These are phyloP conservation scores for Pouteria glomerata DNA, from an alignment of 148 eudicot genomes.

Conservation along the genomic window DNA sequence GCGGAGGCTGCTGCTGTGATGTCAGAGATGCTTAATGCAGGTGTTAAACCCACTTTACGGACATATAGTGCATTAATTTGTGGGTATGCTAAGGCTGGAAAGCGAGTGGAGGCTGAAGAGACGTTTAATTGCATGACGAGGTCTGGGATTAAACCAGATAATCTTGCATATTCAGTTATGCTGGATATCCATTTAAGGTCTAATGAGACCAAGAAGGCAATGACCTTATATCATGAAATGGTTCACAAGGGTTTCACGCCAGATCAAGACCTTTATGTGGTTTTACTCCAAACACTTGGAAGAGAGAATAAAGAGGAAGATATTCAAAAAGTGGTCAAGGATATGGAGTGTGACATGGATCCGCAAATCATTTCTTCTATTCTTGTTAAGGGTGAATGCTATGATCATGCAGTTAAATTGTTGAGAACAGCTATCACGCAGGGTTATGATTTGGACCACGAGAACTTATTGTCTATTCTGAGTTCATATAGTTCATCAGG, in stretches of 20 bases:
- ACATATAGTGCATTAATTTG: slow-evolving; percentile 94
- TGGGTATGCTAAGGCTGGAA: slow-evolving; percentile 92
- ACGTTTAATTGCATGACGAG: slow-evolving; percentile 71
- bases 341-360: slow-evolving; percentile 61
- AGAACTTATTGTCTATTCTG: slow-evolving; percentile 58
- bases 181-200: slow-evolving; percentile 71
- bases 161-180: slow-evolving; percentile 86
- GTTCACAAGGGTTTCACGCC: slow-evolving; percentile 58
- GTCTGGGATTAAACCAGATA: slow-evolving; percentile 82
- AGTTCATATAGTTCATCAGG: slow-evolving; percentile 76
- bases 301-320: slow-evolving; percentile 48
- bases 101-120: slow-evolving; percentile 63
- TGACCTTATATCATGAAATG: slow-evolving; percentile 67
- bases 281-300: slow-evolving; percentile 52
- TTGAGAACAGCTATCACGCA: slow-evolving; percentile 47
- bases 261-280: slow-evolving; percentile 50
- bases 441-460: slow-evolving; percentile 59
- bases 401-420: slow-evolving; percentile 56
- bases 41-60: slow-evolving; percentile 74
- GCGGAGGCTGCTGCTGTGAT: slow-evolving; percentile 78
- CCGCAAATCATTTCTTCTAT: slow-evolving; percentile 56
- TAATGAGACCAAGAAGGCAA: slow-evolving; percentile 46
- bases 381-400: slow-evolving; percentile 75
- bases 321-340: slow-evolving; percentile 52
- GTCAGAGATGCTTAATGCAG: slow-evolving; percentile 82